A percentile compares a stretch with the other conserved stretches of the same genome.
Conservation (phyloP, 2,329 filamentous ascomycete genomes). For the Fusarium verrucosum region DNA sequence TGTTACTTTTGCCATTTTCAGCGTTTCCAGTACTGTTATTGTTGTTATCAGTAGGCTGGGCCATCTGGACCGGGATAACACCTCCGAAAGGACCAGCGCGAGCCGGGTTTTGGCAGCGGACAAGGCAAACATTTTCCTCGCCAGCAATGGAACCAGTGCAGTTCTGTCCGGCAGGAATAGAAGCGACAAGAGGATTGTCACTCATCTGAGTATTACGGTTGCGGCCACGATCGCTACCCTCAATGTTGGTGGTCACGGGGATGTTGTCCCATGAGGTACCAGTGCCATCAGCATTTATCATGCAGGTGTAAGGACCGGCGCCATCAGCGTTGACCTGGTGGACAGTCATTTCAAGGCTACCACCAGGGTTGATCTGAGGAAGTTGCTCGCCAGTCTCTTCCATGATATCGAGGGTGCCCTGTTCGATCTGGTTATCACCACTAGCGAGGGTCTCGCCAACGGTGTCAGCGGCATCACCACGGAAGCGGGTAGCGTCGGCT, state of each 20-base stretch:
- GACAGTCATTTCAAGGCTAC: conserved; percentile 67
- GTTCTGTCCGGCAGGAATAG: conserved; percentile 1
- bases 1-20: neutral
- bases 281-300: conserved; percentile 70
- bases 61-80: conserved; percentile 6
- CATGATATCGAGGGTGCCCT: conserved; percentile 57
- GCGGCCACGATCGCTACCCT: conserved; percentile 6
- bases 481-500: conserved; percentile 60
- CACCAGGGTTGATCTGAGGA: conserved; percentile 67
- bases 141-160: conserved; percentile 14
- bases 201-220: conserved; percentile 8
- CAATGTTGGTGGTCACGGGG: neutral
- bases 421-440: conserved; percentile 12
- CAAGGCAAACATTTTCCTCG: conserved; percentile 14
- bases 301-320: conserved; percentile 67
- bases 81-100: conserved; percentile 6
- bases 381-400: conserved; percentile 64
- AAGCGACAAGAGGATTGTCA: conserved; percentile 5
- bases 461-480: neutral
- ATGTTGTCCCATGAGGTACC: conserved; percentile 7
- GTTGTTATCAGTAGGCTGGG: neutral
- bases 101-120: conserved; percentile 11
- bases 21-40: neutral
- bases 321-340: conserved; percentile 41
- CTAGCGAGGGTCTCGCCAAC: conserved; percentile 4